These are phyloP conservation scores for Leccinum holopus DNA, from an alignment of 1,284 basidiomycete species.

Conservation along the genomic window DNA sequence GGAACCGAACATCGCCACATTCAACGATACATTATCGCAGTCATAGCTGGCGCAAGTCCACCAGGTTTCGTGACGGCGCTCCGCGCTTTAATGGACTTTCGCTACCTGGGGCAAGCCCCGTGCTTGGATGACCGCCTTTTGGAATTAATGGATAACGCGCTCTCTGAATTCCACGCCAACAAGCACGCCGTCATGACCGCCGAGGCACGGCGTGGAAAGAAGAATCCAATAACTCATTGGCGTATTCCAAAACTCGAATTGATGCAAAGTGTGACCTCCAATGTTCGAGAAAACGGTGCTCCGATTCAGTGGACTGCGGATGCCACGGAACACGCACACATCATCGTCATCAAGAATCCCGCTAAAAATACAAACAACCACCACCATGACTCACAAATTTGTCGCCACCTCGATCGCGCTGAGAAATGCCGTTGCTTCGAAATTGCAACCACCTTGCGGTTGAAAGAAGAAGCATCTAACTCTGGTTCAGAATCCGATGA, in stretches of 20 bases:
- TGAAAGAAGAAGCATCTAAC: not conserved
- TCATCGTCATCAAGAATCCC: constrained; percentile 23
- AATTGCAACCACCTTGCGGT: not conserved
- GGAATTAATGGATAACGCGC: not conserved
- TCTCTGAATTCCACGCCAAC: not conserved
- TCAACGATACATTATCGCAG: not conserved
- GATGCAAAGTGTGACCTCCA: not conserved
- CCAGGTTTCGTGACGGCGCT: not conserved
- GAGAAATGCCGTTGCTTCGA: constrained; percentile 13
- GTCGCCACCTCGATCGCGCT: constrained; percentile 17
- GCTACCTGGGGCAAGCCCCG: not conserved
- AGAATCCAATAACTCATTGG: not conserved
- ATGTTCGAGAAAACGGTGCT: not conserved
- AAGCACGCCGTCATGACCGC: not conserved
- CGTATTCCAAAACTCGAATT: not conserved
- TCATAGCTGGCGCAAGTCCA: not conserved
- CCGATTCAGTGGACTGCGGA: not conserved
- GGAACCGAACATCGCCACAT: not conserved
- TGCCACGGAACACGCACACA: constrained; percentile 17
- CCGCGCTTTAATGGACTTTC: not conserved
- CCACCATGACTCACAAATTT: constrained; percentile 25
- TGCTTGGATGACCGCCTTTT: not conserved
- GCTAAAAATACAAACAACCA: constrained; percentile 19
- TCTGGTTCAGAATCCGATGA: not conserved
- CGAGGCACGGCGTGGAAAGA: not conserved